Base-by-base conservation (phyloP, 116 monocot genomes). In the Posidonia oceanica region DNA sequence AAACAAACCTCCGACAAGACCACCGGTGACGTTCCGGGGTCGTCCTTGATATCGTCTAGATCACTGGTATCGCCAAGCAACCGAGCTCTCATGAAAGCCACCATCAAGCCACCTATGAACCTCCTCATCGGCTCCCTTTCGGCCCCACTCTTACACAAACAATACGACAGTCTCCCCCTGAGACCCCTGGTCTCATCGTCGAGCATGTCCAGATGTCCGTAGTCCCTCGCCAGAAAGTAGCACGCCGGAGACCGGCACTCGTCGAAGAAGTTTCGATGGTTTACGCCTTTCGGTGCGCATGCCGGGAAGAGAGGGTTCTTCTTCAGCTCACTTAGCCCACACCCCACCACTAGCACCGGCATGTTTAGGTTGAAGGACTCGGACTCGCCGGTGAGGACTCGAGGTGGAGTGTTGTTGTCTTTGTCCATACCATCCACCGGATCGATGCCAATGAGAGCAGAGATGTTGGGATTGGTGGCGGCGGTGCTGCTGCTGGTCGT, bases 381-480 rank as follows among this genome's bases (percentile, higher is more conserved):
- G 16, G 84, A 81, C 23, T 59, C 52, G 69, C 84, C 79, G 21
- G 91, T 91, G 52, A 95, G 83, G 17, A 95, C 74, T 7, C 75
- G 84, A 4, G 95, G 95, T 4, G 73, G 60, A 1, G 88, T 95
- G 53, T 95, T 86, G 39, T 69, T 84, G 15, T 79, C 78, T 51
- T 66, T 76, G 70, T 68, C 86, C 91, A 83, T 88, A 14, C 95
- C 88, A 52, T 95, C 91, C 3, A 95, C 95, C 0, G 95, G 95
- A 51, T 91, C 95, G 13, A 95, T 76, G 22, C 75, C 91, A 10
- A 95, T 80, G 3, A 95, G 21, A 11, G 86, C 88, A 8, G 95
- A 86, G 51, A 91, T 72, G 3, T 67, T 81, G 81, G 74, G 3
- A 58, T 41, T 14, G 56, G 41, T 44, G 54, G 53, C 1, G 44